A percentile compares a stretch with the other conserved stretches of the same genome.
These are phyloP conservation scores for Nannizziopsis arthrosporioides DNA, from an alignment of 2,329 filamentous ascomycete species.

Conservation along the genomic window DNA sequence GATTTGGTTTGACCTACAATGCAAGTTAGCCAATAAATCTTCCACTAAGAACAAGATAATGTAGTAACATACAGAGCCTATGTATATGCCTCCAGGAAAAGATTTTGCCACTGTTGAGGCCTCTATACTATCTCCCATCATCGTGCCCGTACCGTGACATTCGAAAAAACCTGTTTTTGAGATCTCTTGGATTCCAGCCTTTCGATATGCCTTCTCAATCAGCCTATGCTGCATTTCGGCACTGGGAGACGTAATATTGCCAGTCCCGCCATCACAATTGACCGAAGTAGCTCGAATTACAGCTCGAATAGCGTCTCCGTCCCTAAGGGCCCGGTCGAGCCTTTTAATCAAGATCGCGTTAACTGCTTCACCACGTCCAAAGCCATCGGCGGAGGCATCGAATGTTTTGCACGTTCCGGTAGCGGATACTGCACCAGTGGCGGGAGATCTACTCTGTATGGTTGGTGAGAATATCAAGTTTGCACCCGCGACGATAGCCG, in stretches of 20 bases:
- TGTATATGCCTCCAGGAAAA: not conserved
- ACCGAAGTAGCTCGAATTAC: constrained; percentile 24
- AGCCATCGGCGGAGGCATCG: constrained; percentile 25
- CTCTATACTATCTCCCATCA: constrained; percentile 5
- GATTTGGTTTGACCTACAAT: constrained; percentile 18
- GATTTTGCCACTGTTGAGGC: not conserved
- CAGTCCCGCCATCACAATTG: constrained; percentile 23
- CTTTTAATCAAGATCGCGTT: constrained; percentile 24
- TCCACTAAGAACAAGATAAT: not conserved
- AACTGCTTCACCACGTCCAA: constrained; percentile 28
- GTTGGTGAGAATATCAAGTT: not conserved
- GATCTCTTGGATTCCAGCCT: constrained; percentile 18
- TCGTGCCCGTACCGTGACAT: constrained; percentile 9
- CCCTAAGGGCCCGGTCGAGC: constrained; percentile 22
- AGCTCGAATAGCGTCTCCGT: constrained; percentile 26
- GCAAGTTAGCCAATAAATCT: not conserved
- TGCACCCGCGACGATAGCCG: constrained; percentile 6
- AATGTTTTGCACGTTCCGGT: constrained; percentile 26
- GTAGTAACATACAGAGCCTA: not conserved
- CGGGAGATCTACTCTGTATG: constrained; percentile 18
- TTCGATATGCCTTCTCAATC: constrained; percentile 24
- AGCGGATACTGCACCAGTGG: constrained; percentile 29
- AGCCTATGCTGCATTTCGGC: constrained; percentile 19
- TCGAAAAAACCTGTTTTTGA: constrained; percentile 1
- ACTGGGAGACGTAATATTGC: constrained; percentile 18